A percentile compares a stretch with the other conserved stretches of the same genome.
phyloP scores from a whole-genome alignment of 2,329 filamentous ascomycete genomes.

The Apiospora malaysiana region DNA sequence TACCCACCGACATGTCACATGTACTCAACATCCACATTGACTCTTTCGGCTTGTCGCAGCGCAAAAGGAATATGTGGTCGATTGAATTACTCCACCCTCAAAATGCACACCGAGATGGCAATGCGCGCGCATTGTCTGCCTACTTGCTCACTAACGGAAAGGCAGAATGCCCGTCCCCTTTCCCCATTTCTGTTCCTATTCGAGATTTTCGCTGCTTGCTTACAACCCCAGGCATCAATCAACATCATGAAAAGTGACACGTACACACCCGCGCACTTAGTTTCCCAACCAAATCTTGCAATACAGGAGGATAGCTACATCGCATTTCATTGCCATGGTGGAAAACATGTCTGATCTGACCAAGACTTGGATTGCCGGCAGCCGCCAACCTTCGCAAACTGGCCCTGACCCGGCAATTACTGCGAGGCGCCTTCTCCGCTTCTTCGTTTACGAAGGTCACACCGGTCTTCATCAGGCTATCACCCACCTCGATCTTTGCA shows the following conservation, averaged over 20 bases:
- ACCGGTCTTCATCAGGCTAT: constrained; percentile 14
- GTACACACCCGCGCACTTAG: background rate
- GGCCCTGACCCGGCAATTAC: background rate
- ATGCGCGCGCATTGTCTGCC: background rate
- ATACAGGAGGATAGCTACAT: background rate
- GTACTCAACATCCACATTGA: background rate
- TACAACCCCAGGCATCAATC: background rate
- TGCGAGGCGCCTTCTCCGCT: constrained; percentile 13
- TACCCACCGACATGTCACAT: background rate
- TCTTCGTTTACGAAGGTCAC: background rate
- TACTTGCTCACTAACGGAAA: background rate
- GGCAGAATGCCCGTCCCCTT: background rate
- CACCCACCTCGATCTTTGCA: constrained; percentile 8
- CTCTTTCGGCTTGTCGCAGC: background rate
- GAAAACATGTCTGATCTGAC: background rate
- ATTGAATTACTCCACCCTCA: background rate
- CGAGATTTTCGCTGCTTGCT: background rate
- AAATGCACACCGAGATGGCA: constrained; percentile 6
- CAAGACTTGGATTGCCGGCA: constrained; percentile 1
- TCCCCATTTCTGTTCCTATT: background rate
- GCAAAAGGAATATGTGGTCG: background rate
- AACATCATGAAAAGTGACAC: background rate
- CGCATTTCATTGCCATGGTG: constrained; percentile 4
- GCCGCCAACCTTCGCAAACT: background rate
- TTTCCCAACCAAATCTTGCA: background rate